Conservation (phyloP, 23 red algal species). For the Gracilariopsis chorda region DNA sequence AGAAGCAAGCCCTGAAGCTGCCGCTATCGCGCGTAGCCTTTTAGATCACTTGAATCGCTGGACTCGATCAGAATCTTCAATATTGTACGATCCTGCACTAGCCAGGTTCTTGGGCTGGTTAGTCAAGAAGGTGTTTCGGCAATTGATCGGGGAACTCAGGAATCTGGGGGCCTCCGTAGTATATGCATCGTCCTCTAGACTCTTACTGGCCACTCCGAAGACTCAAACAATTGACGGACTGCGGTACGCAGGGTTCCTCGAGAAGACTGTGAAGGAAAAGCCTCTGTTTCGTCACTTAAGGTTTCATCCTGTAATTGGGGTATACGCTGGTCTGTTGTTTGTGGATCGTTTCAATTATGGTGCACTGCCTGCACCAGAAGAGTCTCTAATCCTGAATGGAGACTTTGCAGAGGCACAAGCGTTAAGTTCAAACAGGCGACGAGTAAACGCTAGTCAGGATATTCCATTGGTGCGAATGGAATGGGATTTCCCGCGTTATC, state of each 20-base stretch:
- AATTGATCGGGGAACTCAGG: constrained; percentile 63
- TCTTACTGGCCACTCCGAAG: constrained; percentile 79
- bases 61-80: constrained; percentile 49
- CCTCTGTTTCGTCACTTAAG: constrained; percentile 64
- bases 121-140: constrained; percentile 76
- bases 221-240: constrained; percentile 66
- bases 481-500: constrained; percentile 79
- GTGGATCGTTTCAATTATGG: constrained; percentile 85
- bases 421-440: background rate
- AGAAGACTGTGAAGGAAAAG: constrained; percentile 69
- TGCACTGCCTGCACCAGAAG: constrained; percentile 69
- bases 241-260: constrained; percentile 75
- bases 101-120: constrained; percentile 69
- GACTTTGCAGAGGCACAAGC: constrained; percentile 31
- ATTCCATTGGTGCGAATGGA: constrained; percentile 54
- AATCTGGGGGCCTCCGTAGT: constrained; percentile 60
- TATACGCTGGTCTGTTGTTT: constrained; percentile 70
- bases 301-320: constrained; percentile 75
- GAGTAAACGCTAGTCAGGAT: constrained; percentile 36
- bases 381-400: constrained; percentile 59
- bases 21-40: constrained; percentile 44
- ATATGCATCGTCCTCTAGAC: constrained; percentile 63
- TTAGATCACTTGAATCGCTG: constrained; percentile 70
- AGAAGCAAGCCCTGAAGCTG: background rate
- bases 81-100: constrained; percentile 82